phyloP scores from a whole-genome alignment of 139 green algal species.

The Nannochloris sp. region DNA sequence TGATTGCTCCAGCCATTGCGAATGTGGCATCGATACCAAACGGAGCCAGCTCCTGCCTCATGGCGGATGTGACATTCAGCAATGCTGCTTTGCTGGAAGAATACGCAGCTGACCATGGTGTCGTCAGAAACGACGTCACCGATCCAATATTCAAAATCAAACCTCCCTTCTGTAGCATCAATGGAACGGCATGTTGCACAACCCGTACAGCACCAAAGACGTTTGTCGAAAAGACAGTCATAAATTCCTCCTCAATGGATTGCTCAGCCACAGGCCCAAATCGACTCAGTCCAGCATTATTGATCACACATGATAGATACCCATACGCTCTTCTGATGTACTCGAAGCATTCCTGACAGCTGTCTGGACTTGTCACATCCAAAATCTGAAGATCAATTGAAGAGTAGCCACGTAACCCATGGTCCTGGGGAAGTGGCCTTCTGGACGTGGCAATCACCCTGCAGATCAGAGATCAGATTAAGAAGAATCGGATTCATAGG shows the following conservation, averaged over 20 bases:
- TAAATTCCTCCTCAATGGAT: conserved; percentile 21
- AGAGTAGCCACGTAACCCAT: conserved; percentile 19
- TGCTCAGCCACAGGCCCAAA: conserved; percentile 39
- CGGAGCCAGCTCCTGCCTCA: conserved; percentile 39
- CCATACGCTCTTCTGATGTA: conserved; percentile 18
- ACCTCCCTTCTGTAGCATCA: conserved; percentile 28
- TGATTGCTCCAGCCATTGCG: conserved; percentile 31
- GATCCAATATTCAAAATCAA: conserved; percentile 36
- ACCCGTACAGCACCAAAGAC: conserved; percentile 27
- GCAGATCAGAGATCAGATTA: not conserved
- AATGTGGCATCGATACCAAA: conserved; percentile 30
- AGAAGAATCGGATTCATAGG: too few relatives aligned
- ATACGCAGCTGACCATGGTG: conserved; percentile 35
- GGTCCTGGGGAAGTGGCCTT: conserved; percentile 7
- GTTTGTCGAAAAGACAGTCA: conserved; percentile 30
- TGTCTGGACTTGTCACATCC: conserved; percentile 31
- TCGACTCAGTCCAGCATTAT: conserved; percentile 26
- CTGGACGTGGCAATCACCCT: conserved; percentile 28
- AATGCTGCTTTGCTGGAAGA: conserved; percentile 35
- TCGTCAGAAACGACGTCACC: conserved; percentile 18
- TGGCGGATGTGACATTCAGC: conserved; percentile 28
- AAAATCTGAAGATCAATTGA: conserved; percentile 6
- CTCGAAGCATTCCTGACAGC: conserved; percentile 17
- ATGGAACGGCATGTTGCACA: conserved; percentile 26
- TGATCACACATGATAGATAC: conserved; percentile 32